Conservation (phyloP, 2,329 filamentous ascomycete species). For the Ascochyta pisi region DNA sequence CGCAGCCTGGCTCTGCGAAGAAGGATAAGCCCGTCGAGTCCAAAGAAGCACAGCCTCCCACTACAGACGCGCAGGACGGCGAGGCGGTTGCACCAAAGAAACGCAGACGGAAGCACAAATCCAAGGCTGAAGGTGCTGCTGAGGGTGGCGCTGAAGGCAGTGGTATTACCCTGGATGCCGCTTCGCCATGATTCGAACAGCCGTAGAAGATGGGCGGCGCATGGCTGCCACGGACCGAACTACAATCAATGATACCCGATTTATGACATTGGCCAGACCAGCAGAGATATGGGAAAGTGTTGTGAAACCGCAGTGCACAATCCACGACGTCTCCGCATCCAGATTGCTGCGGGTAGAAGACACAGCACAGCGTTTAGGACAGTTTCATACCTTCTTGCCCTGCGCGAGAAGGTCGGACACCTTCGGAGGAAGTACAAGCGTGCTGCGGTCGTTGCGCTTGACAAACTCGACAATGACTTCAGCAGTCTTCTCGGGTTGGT, state of each 20-base stretch:
- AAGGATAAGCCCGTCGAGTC: constrained; percentile 19
- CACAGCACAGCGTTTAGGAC: background rate
- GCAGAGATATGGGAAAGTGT: background rate
- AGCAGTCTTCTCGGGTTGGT: constrained; percentile 89
- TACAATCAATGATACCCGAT: constrained; percentile 20
- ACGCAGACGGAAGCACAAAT: constrained; percentile 51
- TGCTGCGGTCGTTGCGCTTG: constrained; percentile 84
- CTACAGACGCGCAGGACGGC: constrained; percentile 25
- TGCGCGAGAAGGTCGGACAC: constrained; percentile 64
- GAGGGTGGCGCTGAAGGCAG: constrained; percentile 28
- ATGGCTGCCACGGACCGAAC: background rate
- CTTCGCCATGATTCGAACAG: constrained; percentile 26
- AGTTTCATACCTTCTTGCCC: constrained; percentile 56
- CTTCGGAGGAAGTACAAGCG: constrained; percentile 88
- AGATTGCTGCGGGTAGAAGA: background rate
- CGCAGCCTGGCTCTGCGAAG: constrained; percentile 21
- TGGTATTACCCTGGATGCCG: constrained; percentile 15
- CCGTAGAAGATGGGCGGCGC: background rate
- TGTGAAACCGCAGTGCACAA: background rate
- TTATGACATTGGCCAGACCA: background rate
- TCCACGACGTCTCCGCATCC: background rate
- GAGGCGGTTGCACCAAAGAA: constrained; percentile 43
- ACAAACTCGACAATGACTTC: constrained; percentile 88
- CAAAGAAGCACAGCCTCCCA: constrained; percentile 11
- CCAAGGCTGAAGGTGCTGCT: constrained; percentile 36